Evolutionary conservation across 768 basidiomycete species (phyloP), one percentile per base, ranked within the genome.

Genomic region (Leucogyrophana mollusca): DNA sequence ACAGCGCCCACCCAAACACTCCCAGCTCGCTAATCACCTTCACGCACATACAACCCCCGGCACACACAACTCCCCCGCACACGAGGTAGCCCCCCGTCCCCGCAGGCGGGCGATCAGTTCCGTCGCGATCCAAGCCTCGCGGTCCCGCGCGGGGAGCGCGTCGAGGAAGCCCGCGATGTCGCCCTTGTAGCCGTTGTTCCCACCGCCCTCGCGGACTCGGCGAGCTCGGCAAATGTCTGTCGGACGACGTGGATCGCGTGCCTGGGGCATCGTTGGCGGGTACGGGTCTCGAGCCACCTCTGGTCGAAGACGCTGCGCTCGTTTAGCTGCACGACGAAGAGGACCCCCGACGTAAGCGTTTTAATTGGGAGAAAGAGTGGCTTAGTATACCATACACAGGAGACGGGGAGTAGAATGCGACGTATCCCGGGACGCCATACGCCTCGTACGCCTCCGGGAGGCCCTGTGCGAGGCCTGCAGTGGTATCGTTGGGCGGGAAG

Each of bases 231-330:
- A 39, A 96, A 81, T 0, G 90, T 92, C 52, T 84, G 84, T 24
- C 89, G 83, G 40, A 90, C 65, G 24, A 87, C 77, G 24, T 74
- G 81, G 52, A 97, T 89, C 8, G 74, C 74, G 62, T 94, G 76
- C 47, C 92, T 95, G 37, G 0, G 35, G n/a, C 13, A 21, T 37
- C 16, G 13, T n/a, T n/a, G n/a, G n/a, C n/a, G n/a, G n/a, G 51
- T 91, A 96, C 66, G n/a, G n/a, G n/a, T n/a, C n/a, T 98, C 92
- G 18, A 98, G 67, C 72, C 78, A 80, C 11, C 86, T 76, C 63
- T 99, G 95, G 64, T 98, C 95, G 61, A 97, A 98, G 4, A 95
- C 79, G 65, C 98, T 99, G 30, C 94, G 77, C 62, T 98, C 95
- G 34, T 80, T 78, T 4, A 82, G 76, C 57, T 94, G 94, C 0